Base-by-base conservation (phyloP, 2,329 filamentous ascomycete genomes). In the Thielaviopsis populi region DNA sequence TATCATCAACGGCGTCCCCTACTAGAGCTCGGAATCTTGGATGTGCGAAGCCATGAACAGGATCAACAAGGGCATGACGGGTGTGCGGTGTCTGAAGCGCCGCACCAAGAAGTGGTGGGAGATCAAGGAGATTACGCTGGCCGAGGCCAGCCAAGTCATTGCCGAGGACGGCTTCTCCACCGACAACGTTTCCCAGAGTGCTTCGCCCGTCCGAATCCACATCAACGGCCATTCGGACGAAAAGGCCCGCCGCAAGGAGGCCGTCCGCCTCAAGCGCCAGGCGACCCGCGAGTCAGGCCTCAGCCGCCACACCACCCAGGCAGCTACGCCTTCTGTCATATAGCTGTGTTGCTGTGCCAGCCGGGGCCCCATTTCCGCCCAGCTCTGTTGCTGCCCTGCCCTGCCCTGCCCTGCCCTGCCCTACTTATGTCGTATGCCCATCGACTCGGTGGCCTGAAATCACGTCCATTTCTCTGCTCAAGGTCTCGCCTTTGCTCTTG, bases 31-130 rank as follows among this genome's bases (percentile, higher is more conserved):
- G 50, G 42, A 60, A 27, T 60, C 64, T 10, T 63, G 61, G 61
- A 63, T 66, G 41, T 63, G 54, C 27, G 61, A 66, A 17, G 46
- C 53, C 17, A 19, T 66, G 33, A 62, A 59, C 40, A 43, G 43
- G 30, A 42, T 63, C 37, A 63, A 63, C 61, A 53, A 60, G 42
- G 40, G 61, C 2, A 61, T 50, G 42, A 33, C 37, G 7, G 61
- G 61, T 11, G 30, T 66, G n/a, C 62, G 61, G 15, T 59, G 37
- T 27, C 40, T 66, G 15, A 48, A 58, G 37, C 64, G 59, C 24
- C 62, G 48, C 10, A 63, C 58, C 22, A 53, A 63, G 10, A 62
- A 59, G 15, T 63, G 64, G 61, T 66, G 62, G 43, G 48, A 66
- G 43, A 27, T 66, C 46, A 66, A 66, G 40, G 40, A 41, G 19